Evolutionary conservation across 176 grass and related monocot species (phyloP).

Genomic region (Oropetium thomaeum): DNA sequence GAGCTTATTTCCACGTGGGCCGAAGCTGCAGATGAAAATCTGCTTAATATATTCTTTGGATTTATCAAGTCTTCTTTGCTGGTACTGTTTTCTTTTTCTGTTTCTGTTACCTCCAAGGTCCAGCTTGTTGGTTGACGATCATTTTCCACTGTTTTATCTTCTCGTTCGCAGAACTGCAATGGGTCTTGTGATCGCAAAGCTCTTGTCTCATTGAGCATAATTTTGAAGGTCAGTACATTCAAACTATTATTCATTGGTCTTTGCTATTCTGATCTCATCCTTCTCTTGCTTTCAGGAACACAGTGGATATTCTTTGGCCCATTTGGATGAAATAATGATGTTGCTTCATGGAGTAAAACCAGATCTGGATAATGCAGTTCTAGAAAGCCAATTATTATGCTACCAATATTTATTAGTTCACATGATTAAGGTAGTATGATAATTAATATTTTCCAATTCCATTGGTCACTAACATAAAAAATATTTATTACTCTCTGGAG

Average conservation of each 20-base stretch:
- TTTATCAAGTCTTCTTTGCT: conserved; percentile 76
- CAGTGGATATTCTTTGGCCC: conserved; percentile 52
- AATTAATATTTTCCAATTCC: conserved; percentile 2
- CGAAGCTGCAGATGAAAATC: conserved; percentile 55
- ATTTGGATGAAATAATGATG: conserved; percentile 78
- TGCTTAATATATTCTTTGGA: conserved; percentile 76
- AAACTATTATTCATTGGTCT: not conserved
- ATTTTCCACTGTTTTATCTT: conserved; percentile 22
- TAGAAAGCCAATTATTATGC: conserved; percentile 72
- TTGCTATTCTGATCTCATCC: conserved; percentile 1
- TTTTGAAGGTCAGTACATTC: conserved; percentile 74
- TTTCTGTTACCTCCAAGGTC: not conserved
- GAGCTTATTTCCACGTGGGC: conserved; percentile 63
- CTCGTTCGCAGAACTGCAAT: conserved; percentile 51
- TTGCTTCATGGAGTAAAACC: conserved; percentile 77
- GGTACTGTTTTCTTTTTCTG: conserved; percentile 53
- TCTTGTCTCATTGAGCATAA: conserved; percentile 64
- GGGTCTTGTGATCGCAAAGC: conserved; percentile 63
- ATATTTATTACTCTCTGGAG: conserved; percentile 6
- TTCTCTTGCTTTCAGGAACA: conserved; percentile 64
- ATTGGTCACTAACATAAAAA: not conserved
- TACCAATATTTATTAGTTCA: conserved; percentile 84
- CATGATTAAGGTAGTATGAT: conserved; percentile 67
- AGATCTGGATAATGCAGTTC: conserved; percentile 41
- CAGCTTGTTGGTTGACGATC: conserved; percentile 17